These are phyloP conservation scores for Albatrellus ellisii DNA, from an alignment of 768 basidiomycete genomes.

Conservation along the genomic window DNA sequence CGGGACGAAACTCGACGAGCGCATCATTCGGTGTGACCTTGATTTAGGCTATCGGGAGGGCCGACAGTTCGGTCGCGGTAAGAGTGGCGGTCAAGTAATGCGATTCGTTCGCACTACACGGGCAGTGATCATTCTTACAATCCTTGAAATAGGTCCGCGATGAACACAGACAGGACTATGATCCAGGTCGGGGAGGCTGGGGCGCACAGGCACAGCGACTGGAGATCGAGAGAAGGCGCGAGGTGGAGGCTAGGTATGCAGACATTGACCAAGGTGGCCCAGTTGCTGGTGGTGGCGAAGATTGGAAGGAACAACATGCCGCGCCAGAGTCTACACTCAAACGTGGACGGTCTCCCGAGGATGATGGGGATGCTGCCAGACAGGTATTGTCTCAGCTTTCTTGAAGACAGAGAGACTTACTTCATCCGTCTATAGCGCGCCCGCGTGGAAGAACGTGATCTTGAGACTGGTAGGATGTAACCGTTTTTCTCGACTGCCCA, in stretches of 20 bases:
- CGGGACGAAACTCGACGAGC: constrained; percentile 98
- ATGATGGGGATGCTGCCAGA: constrained; percentile 50
- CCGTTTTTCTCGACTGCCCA: constrained; percentile 6
- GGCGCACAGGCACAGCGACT: constrained; percentile 72
- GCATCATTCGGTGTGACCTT: constrained; percentile 94
- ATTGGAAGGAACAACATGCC: constrained; percentile 64
- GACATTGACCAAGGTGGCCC: constrained; percentile 71
- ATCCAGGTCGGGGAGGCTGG: constrained; percentile 92
- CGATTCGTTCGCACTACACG: background rate
- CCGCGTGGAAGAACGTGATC: constrained; percentile 45
- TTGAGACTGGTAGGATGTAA: constrained; percentile 62
- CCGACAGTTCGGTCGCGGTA: constrained; percentile 92
- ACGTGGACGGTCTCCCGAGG: constrained; percentile 65
- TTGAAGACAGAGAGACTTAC: background rate
- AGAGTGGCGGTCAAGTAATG: constrained; percentile 85
- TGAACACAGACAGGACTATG: constrained; percentile 94
- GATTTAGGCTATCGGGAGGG: constrained; percentile 96
- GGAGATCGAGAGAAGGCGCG: constrained; percentile 64
- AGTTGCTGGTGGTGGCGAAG: constrained; percentile 73
- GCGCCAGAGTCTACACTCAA: constrained; percentile 34
- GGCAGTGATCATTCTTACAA: background rate
- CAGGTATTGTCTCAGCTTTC: constrained; percentile 24
- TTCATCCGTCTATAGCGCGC: constrained; percentile 38
- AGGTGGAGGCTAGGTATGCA: constrained; percentile 78
- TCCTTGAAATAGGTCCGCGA: constrained; percentile 48